phyloP scores from a whole-genome alignment of 805 yeast genomes.

The Candida arabinofermentans region DNA sequence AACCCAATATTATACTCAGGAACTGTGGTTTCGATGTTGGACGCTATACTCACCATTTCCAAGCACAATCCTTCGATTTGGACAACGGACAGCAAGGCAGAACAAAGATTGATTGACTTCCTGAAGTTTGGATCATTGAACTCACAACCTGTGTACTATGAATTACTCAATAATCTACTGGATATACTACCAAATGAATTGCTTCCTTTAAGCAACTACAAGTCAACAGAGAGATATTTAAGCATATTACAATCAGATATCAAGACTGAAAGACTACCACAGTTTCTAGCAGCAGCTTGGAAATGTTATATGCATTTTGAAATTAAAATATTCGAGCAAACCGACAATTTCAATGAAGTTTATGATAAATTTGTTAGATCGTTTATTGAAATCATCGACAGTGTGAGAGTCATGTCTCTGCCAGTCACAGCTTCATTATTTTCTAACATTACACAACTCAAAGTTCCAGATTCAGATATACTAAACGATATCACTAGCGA shows the following conservation, averaged over 20 bases:
- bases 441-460: conserved; percentile 9
- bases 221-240: conserved; percentile 8
- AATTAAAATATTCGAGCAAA: conserved; percentile 2
- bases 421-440: conserved; percentile 8
- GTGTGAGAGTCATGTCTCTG: conserved; percentile 11
- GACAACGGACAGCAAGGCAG: conserved; percentile 43
- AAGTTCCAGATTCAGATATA: conserved; percentile 17
- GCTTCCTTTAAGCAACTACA: conserved; percentile 6
- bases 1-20: conserved; percentile 42
- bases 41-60: conserved; percentile 41
- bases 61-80: conserved; percentile 49
- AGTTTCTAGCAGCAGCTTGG: conserved; percentile 27
- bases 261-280: conserved; percentile 19
- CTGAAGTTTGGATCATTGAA: conserved; percentile 50
- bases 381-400: conserved; percentile 16
- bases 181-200: conserved; percentile 20
- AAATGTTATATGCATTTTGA: conserved; percentile 19
- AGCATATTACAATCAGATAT: conserved; percentile 19
- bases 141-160: conserved; percentile 49
- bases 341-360: conserved; percentile 3
- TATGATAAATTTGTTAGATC: conserved; percentile 9
- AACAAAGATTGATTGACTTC: conserved; percentile 42
- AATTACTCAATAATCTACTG: conserved; percentile 14
- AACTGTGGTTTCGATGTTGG: conserved; percentile 45
- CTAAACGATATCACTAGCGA: conserved; percentile 20